A percentile compares a stretch with the other conserved stretches of the same genome.
Conservation (phyloP, 78 protist species). For the Dictyostelium intermedium region DNA sequence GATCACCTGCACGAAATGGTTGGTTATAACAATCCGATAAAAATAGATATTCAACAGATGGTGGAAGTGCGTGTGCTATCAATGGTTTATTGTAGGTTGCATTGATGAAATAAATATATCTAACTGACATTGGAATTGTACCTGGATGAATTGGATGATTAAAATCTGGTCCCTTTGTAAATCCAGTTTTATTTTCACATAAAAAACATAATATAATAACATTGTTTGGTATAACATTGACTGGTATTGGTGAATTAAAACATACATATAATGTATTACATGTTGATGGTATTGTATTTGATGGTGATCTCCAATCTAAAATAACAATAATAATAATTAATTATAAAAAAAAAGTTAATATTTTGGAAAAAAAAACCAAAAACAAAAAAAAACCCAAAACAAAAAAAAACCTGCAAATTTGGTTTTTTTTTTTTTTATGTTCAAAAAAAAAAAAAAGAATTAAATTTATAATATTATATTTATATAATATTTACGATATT, state of each 20-base stretch:
- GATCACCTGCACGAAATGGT: background rate
- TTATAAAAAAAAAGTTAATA: background rate
- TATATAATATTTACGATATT: constrained; percentile 2
- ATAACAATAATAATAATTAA: background rate
- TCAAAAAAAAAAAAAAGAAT: background rate
- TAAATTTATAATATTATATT: background rate
- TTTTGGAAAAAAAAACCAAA: background rate
- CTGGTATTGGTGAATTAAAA: constrained; percentile 3
- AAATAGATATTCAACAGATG: background rate
- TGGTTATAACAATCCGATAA: background rate
- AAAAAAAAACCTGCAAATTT: background rate
- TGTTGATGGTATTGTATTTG: background rate
- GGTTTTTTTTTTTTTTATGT: background rate
- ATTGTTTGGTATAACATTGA: background rate
- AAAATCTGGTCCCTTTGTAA: constrained; percentile 5
- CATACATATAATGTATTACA: constrained; percentile 1
- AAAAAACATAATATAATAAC: constrained; percentile 9
- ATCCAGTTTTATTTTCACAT: constrained; percentile 10
- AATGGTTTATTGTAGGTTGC: background rate
- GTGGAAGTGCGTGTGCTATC: background rate
- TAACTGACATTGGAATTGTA: constrained; percentile 17
- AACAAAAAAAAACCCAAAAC: background rate
- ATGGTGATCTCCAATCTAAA: background rate
- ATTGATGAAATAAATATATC: constrained; percentile 1
- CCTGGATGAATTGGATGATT: constrained; percentile 11